These are phyloP conservation scores for Yarrowia keelungensis DNA, from an alignment of 805 yeast species.

Conservation along the genomic window DNA sequence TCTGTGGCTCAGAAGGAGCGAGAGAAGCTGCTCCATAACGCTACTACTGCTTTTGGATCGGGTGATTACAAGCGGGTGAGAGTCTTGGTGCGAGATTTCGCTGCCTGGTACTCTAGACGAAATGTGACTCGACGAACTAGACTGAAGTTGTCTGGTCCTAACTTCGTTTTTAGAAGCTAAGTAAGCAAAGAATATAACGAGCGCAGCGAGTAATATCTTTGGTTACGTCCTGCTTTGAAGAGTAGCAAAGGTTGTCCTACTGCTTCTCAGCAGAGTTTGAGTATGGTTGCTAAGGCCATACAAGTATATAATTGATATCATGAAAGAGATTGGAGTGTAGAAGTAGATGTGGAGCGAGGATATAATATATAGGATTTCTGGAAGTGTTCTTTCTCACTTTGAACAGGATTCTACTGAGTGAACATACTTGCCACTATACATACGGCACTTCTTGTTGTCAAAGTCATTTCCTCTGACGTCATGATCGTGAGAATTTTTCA, in stretches of 20 bases:
- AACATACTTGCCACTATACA: too few relatives aligned
- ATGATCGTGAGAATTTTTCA: neutral
- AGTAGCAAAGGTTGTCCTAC: too few relatives aligned
- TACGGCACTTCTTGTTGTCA: too few relatives aligned
- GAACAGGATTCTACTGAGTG: too few relatives aligned
- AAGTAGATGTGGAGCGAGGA: too few relatives aligned
- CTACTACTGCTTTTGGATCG: slow-evolving; percentile 52
- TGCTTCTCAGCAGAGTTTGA: neutral
- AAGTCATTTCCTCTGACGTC: neutral
- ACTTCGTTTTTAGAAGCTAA: slow-evolving; percentile 21
- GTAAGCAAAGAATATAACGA: neutral
- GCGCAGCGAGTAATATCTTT: neutral
- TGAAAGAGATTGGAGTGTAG: neutral
- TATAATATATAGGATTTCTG: too few relatives aligned
- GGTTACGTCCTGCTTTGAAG: neutral
- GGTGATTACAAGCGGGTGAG: slow-evolving; percentile 79
- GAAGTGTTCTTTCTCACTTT: too few relatives aligned
- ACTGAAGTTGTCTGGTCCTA: slow-evolving; percentile 30
- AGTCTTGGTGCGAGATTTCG: slow-evolving; percentile 74
- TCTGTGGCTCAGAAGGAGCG: slow-evolving; percentile 72
- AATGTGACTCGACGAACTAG: slow-evolving; percentile 55
- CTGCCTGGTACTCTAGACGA: slow-evolving; percentile 82
- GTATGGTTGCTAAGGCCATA: neutral
- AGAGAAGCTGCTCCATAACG: slow-evolving; percentile 58
- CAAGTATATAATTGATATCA: slow-evolving; percentile 15